Conservation (phyloP, 768 basidiomycete genomes). For the Leucosporidium creatinivorum region DNA sequence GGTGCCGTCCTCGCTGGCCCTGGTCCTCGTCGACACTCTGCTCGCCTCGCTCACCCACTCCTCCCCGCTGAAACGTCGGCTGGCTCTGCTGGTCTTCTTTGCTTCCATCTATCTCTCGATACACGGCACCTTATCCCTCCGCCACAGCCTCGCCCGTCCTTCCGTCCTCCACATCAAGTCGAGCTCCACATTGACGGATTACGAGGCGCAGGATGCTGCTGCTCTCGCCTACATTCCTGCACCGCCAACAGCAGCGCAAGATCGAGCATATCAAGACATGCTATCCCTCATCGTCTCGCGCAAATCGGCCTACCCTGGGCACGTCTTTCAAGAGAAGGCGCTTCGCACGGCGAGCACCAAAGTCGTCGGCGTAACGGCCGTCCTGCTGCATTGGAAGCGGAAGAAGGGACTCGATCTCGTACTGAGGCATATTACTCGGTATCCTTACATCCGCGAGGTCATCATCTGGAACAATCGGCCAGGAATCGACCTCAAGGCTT, state of each 20-base stretch:
- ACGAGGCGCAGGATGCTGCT: conserved; percentile 1
- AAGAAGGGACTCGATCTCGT: conserved; percentile 20
- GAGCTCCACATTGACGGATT: neutral
- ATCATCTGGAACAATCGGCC: conserved; percentile 35
- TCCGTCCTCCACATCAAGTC: neutral
- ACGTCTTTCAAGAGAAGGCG: conserved; percentile 1
- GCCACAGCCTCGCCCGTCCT: neutral
- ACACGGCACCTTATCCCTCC: too few relatives aligned
- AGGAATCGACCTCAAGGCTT: neutral
- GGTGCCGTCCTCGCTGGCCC: too few relatives aligned
- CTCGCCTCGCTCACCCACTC: neutral
- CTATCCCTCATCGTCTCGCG: conserved; percentile 4
- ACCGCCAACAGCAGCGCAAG: neutral
- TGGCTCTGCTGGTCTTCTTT: neutral
- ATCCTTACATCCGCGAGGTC: conserved; percentile 34
- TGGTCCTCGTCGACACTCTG: too few relatives aligned
- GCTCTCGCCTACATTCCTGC: conserved; percentile 9
- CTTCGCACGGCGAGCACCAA: conserved; percentile 1
- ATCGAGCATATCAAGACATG: neutral
- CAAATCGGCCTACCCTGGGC: neutral
- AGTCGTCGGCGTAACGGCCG: conserved; percentile 23
- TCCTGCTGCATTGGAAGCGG: conserved; percentile 22
- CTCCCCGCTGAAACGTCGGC: neutral
- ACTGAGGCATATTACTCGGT: conserved; percentile 17
- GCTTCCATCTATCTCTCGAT: neutral